phyloP scores from a whole-genome alignment of 345 rosid genomes.

The Diplotaxis tenuifolia region DNA sequence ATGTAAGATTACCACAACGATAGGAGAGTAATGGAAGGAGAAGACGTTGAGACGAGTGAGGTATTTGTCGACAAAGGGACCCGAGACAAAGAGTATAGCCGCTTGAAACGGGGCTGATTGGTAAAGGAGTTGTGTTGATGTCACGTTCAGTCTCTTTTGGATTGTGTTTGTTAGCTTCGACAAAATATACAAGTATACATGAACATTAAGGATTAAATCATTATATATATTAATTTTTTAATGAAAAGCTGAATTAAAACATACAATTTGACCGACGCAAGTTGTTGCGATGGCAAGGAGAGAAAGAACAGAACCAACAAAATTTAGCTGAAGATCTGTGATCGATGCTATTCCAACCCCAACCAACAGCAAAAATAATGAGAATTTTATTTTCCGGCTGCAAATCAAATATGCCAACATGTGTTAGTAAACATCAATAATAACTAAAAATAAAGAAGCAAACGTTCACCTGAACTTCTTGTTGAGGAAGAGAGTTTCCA shows the following conservation, averaged over 20 bases:
- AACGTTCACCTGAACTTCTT: constrained; percentile 78
- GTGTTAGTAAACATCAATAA: background rate
- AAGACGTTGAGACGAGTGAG: constrained; percentile 87
- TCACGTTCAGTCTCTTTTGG: constrained; percentile 87
- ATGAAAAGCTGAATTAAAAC: constrained; percentile 27
- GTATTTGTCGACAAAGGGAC: constrained; percentile 84
- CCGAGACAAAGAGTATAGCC: constrained; percentile 90
- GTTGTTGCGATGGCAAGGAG: constrained; percentile 84
- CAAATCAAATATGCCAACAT: constrained; percentile 32
- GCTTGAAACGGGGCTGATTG: constrained; percentile 99
- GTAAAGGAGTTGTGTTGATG: constrained; percentile 93
- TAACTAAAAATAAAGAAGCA: background rate
- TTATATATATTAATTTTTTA: background rate
- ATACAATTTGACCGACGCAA: constrained; percentile 97
- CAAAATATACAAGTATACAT: constrained; percentile 8
- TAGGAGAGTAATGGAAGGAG: constrained; percentile 72
- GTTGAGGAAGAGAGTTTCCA: constrained; percentile 89
- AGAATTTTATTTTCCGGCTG: constrained; percentile 75
- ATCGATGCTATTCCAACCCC: constrained; percentile 95
- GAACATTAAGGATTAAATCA: background rate
- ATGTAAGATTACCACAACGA: constrained; percentile 60
- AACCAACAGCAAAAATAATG: constrained; percentile 63
- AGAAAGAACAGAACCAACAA: constrained; percentile 74
- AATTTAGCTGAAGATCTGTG: constrained; percentile 95
- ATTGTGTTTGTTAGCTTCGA: constrained; percentile 90